These are phyloP conservation scores for Pichia phayaonensis DNA, from an alignment of 805 yeast genomes.

Conservation along the genomic window DNA sequence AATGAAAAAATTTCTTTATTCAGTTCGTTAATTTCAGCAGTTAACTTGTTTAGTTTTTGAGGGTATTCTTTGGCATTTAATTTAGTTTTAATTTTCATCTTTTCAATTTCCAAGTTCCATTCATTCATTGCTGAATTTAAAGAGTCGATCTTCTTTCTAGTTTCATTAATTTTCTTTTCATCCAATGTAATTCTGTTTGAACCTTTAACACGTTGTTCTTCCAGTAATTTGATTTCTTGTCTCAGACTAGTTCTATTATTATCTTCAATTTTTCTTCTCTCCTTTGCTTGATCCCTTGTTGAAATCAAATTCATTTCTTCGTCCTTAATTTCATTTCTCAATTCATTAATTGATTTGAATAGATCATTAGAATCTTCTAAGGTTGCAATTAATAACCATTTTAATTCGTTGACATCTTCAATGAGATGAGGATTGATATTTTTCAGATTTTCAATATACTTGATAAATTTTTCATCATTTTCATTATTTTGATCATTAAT, in stretches of 20 bases:
- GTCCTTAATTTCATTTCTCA: constrained; percentile 31
- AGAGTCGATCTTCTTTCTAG: constrained; percentile 25
- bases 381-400: constrained; percentile 34
- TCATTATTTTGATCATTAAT: constrained; percentile 3
- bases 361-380: constrained; percentile 34
- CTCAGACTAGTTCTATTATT: constrained; percentile 32
- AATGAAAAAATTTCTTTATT: constrained; percentile 22
- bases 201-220: constrained; percentile 33
- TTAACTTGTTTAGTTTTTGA: constrained; percentile 13
- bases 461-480: constrained; percentile 5
- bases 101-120: constrained; percentile 22
- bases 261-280: constrained; percentile 35
- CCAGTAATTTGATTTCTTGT: constrained; percentile 35
- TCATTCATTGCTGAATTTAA: constrained; percentile 19
- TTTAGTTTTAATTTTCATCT: constrained; percentile 28
- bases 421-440: constrained; percentile 25
- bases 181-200: constrained; percentile 30
- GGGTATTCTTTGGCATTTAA: constrained; percentile 17
- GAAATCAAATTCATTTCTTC: constrained; percentile 29
- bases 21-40: constrained; percentile 19
- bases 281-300: constrained; percentile 31
- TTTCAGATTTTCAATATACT: constrained; percentile 14
- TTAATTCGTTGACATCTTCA: constrained; percentile 35
- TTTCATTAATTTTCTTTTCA: constrained; percentile 23
- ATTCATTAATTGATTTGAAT: constrained; percentile 27